Base-by-base conservation (phyloP, 2,329 filamentous ascomycete genomes). In the Apiospora koreana region DNA sequence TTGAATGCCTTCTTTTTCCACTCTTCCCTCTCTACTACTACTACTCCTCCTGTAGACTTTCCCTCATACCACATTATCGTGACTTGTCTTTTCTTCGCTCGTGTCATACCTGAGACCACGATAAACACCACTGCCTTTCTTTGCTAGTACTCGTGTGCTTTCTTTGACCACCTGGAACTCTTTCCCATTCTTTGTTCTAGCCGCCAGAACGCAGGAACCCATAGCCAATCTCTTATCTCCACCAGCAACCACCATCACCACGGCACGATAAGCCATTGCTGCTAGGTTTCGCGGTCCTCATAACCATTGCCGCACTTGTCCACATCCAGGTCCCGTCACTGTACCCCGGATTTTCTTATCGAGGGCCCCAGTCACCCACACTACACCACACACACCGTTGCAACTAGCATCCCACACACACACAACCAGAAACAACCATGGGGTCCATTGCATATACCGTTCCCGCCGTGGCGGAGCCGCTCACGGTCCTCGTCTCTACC, bases 401-500 rank as follows among this genome's bases (percentile, higher is more conserved):
- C 21, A 23, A 35, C 54, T 23, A 62, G 8, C 28, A 35, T 58
- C 50, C 50, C 28, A 35, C 50, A 35, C 18, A 43, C 12, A 43
- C 10, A 16, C 12, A 12, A 10, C 9, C 38, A 41, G 38, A 41
- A 41, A 43, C 41, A n/a, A 31, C 41, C 65, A 66, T 67, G 65
- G 65, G 42, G 1, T 67, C 65, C 45, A 41, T 54, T 18, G 43
- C 66, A 4, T 10, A 41, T 35, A 16, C 25, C 12, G 45, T 23
- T 38, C 14, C 66, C 66, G n/a, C 10, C 18, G n/a, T 42, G 9
- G 31, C 25, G 12, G 82, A 79, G 62, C 79, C 83, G 54, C 77
- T 95, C 76, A 91, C 89, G 58, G 93, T 98, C 71, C 87, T 98
- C 70, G 92, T 92, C 70, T 98, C 96, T 1, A 93, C 92, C 35